phyloP scores from a whole-genome alignment of 371 early-diverging fungal genomes.

The Mortierella sp. region DNA sequence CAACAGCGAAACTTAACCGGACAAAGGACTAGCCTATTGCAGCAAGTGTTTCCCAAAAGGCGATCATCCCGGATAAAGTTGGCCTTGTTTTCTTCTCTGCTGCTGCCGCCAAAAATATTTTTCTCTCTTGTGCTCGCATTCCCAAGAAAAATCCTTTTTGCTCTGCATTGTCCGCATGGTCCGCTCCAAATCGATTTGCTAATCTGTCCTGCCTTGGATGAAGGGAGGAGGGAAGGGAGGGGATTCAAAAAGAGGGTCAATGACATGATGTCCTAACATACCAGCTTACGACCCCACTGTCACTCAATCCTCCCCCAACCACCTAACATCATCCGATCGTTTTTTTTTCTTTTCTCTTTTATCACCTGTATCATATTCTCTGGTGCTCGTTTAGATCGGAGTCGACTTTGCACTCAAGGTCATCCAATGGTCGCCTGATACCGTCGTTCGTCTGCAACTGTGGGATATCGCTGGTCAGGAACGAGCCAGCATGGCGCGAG shows the following conservation, averaged over 20 bases:
- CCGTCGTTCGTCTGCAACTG: slow-evolving; percentile 77
- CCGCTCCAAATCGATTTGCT: slow-evolving; percentile 9
- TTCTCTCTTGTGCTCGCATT: too few species aligned
- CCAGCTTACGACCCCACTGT: neutral
- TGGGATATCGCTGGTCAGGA: slow-evolving; percentile 94
- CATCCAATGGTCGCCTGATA: slow-evolving; percentile 70
- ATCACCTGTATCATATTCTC: neutral
- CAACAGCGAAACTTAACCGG: too few species aligned
- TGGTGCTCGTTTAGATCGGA: slow-evolving; percentile 66
- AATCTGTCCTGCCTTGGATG: neutral
- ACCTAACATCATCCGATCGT: neutral
- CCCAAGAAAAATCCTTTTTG: slow-evolving; percentile 3
- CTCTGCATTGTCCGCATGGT: slow-evolving; percentile 10
- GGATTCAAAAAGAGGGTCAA: neutral
- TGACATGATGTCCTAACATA: slow-evolving; percentile 1
- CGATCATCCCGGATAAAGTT: slow-evolving; percentile 6
- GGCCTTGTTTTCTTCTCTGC: neutral
- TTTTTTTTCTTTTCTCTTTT: neutral
- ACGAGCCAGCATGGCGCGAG: slow-evolving; percentile 76
- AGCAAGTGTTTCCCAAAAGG: neutral
- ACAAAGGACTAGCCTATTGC: too few species aligned
- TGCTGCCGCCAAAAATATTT: neutral
- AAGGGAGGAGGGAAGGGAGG: neutral
- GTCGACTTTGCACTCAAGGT: slow-evolving; percentile 90
- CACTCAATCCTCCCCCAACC: neutral